Evolutionary conservation across 495 filamentous ascomycete genomes (phyloP).

Genomic region (Neurospora sp.): DNA sequence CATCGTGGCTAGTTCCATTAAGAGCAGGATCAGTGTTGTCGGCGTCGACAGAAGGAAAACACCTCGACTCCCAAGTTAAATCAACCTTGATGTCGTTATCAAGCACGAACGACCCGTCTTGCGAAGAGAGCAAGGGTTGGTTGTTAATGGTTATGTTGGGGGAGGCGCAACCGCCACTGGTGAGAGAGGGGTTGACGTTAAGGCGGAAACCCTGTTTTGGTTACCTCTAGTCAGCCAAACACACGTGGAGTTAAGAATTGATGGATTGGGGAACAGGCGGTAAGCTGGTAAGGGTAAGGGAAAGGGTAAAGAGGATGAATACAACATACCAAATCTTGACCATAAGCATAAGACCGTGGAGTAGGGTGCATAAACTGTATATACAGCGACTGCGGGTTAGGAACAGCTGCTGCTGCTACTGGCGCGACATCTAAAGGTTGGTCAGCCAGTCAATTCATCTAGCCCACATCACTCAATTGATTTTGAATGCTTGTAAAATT

Average conservation of each 20-base stretch:
- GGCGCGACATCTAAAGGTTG: background rate
- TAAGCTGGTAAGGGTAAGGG: too few species aligned
- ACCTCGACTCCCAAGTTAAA: conserved; percentile 38
- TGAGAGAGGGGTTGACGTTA: conserved; percentile 19
- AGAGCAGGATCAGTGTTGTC: conserved; percentile 5
- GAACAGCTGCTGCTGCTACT: background rate
- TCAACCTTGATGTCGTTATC: conserved; percentile 16
- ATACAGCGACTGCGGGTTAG: background rate
- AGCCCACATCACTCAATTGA: background rate
- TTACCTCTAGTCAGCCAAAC: too few species aligned
- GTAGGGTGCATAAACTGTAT: background rate
- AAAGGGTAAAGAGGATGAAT: too few species aligned
- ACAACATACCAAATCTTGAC: conserved; percentile 5
- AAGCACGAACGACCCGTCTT: conserved; percentile 21
- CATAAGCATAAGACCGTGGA: background rate
- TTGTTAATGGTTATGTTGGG: conserved; percentile 29
- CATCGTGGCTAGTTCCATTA: too few species aligned
- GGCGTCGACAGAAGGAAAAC: conserved; percentile 31
- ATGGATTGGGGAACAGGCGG: too few species aligned
- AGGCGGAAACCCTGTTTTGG: conserved; percentile 16
- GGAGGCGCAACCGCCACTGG: conserved; percentile 18
- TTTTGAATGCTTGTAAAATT: background rate
- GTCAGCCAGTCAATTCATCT: background rate
- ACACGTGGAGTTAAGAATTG: too few species aligned
- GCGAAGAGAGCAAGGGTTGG: conserved; percentile 19